Evolutionary conservation across 257 asterid genomes (phyloP).

Genomic region (Nicotiana obtusifolia): DNA sequence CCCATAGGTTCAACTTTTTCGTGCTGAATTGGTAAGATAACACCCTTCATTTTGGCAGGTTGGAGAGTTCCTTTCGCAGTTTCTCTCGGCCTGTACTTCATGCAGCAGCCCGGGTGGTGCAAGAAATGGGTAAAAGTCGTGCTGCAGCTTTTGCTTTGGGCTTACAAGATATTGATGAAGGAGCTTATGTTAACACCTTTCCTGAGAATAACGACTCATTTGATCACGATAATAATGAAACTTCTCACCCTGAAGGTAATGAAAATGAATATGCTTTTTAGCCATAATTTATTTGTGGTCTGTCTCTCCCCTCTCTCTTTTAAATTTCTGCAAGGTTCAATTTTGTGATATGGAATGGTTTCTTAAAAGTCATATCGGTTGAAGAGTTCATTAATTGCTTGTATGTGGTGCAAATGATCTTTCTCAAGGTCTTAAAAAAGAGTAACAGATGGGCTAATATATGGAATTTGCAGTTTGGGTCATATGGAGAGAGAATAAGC

Average conservation of each 20-base stretch:
- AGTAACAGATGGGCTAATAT: not conserved
- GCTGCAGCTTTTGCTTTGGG: slow-evolving; percentile 98
- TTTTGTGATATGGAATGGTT: not conserved
- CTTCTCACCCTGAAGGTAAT: slow-evolving; percentile 84
- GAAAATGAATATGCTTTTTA: slow-evolving; percentile 14
- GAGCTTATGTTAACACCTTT: slow-evolving; percentile 59
- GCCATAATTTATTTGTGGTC: slow-evolving; percentile 1
- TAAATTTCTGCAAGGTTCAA: not conserved
- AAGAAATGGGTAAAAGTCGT: slow-evolving; percentile 98
- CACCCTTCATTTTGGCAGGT: slow-evolving; percentile 35
- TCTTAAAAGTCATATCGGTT: not conserved
- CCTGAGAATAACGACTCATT: slow-evolving; percentile 60
- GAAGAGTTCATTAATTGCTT: not conserved
- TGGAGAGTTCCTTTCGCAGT: slow-evolving; percentile 95
- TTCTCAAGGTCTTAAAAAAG: not conserved
- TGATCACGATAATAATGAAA: slow-evolving; percentile 75
- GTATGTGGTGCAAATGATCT: slow-evolving; percentile 4
- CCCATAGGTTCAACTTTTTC: not conserved
- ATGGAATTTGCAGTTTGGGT: not conserved
- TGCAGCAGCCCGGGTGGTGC: slow-evolving; percentile 97
- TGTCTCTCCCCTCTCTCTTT: not conserved
- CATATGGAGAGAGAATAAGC: not conserved
- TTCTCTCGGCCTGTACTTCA: slow-evolving; percentile 95
- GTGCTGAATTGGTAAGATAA: not conserved
- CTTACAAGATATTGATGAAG: slow-evolving; percentile 92